phyloP scores from a whole-genome alignment of 495 filamentous ascomycete genomes.

The Penicillium samsonianum region DNA sequence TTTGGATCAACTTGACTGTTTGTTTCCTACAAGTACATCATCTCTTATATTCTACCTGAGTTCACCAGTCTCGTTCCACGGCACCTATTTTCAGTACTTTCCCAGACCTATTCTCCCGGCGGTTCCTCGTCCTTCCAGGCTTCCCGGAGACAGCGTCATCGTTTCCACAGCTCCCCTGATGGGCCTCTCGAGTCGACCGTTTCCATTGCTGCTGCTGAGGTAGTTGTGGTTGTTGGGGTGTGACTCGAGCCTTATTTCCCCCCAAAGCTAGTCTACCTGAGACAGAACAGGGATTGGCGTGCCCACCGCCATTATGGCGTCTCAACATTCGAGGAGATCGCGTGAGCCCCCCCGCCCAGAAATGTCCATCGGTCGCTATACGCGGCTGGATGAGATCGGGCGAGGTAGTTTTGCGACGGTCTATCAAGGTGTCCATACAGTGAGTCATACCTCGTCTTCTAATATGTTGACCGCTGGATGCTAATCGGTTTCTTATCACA shows the following conservation, averaged over 20 bases:
- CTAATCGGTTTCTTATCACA: slow-evolving; percentile 43
- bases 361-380: slow-evolving; percentile 74
- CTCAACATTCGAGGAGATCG: slow-evolving; percentile 46
- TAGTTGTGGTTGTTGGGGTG: slow-evolving; percentile 44
- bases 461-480: slow-evolving; percentile 15
- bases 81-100: slow-evolving; percentile 11
- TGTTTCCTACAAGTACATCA: slow-evolving; percentile 3
- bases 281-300: slow-evolving; percentile 13
- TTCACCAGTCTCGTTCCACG: slow-evolving; percentile 19
- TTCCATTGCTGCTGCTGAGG: slow-evolving; percentile 36
- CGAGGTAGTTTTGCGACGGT: slow-evolving; percentile 96
- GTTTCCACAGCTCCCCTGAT: slow-evolving; percentile 35
- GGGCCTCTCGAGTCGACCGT: slow-evolving; percentile 31
- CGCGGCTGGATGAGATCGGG: slow-evolving; percentile 80
- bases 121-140: slow-evolving; percentile 23
- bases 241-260: slow-evolving; percentile 22
- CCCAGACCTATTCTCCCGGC: slow-evolving; percentile 14
- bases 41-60: slow-evolving; percentile 6
- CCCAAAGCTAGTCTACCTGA: slow-evolving; percentile 12
- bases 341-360: slow-evolving; percentile 51
- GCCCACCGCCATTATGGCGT: slow-evolving; percentile 38
- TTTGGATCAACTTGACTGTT: slow-evolving; percentile 4
- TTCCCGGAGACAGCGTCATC: slow-evolving; percentile 13
- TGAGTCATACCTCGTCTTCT: slow-evolving; percentile 47
- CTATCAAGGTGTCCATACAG: slow-evolving; percentile 81